These are phyloP conservation scores for Tetracladium setigerum DNA, from an alignment of 495 filamentous ascomycete species.

Conservation along the genomic window DNA sequence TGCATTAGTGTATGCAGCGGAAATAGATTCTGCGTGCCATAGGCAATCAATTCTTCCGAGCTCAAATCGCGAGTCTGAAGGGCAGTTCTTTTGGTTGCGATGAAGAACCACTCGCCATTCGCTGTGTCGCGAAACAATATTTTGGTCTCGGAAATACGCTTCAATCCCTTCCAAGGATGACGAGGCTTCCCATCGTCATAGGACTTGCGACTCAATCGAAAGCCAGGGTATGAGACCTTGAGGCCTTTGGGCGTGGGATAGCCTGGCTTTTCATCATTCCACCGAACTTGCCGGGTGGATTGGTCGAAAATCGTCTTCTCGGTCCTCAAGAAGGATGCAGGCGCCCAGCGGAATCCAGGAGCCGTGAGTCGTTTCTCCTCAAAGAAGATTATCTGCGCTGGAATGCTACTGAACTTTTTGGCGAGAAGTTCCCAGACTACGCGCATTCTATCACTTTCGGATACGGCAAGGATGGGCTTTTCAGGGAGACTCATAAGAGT, in stretches of 20 bases:
- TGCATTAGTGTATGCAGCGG: slow-evolving; percentile 1
- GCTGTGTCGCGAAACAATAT: background rate
- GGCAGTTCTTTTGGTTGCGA: background rate
- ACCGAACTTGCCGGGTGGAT: background rate
- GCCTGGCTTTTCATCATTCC: background rate
- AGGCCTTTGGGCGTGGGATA: slow-evolving; percentile 1
- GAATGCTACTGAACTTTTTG: slow-evolving; percentile 11
- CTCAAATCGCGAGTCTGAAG: background rate
- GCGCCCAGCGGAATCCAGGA: slow-evolving; percentile 19
- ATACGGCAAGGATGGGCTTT: slow-evolving; percentile 10
- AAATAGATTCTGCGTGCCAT: slow-evolving; percentile 1
- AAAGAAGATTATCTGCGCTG: slow-evolving; percentile 17
- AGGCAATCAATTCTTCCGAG: background rate
- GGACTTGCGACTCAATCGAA: background rate
- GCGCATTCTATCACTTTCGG: slow-evolving; percentile 14
- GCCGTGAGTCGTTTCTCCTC: slow-evolving; percentile 11
- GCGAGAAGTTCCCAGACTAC: slow-evolving; percentile 18
- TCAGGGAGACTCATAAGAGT: slow-evolving; percentile 22
- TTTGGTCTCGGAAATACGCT: background rate
- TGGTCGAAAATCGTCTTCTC: background rate
- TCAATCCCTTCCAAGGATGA: slow-evolving; percentile 2
- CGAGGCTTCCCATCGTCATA: slow-evolving; percentile 1
- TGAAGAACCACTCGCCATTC: background rate
- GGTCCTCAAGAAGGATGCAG: slow-evolving; percentile 1
- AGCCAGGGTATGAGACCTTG: slow-evolving; percentile 4